These are phyloP conservation scores for Rhodosporidiobolus sp. DNA, from an alignment of 768 basidiomycete genomes.

Conservation along the genomic window DNA sequence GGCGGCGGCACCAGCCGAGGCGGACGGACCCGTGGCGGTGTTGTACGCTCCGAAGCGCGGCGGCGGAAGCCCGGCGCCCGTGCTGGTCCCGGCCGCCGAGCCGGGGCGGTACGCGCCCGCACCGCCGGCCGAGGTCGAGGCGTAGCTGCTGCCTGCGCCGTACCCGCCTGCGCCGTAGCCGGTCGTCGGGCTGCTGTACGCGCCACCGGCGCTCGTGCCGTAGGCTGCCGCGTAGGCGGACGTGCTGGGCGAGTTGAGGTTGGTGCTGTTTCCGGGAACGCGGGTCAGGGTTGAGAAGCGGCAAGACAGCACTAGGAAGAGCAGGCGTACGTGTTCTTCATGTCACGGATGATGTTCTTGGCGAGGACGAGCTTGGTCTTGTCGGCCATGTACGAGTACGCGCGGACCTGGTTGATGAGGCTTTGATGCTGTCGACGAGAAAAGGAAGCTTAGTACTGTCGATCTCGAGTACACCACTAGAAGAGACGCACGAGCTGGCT, in stretches of 20 bases:
- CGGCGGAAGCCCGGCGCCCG: background rate
- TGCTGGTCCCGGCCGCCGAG: background rate
- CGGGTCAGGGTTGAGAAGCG: background rate
- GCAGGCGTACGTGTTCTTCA: too few relatives aligned
- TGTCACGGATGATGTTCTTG: background rate
- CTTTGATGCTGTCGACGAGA: background rate
- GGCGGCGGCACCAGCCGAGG: background rate
- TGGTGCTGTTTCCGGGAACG: background rate
- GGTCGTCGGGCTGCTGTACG: background rate
- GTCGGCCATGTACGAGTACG: background rate
- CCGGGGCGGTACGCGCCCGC: background rate
- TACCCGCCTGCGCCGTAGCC: background rate
- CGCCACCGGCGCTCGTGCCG: background rate
- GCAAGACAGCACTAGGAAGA: too few relatives aligned
- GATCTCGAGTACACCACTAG: too few relatives aligned
- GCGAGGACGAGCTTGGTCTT: background rate
- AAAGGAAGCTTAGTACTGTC: too few relatives aligned
- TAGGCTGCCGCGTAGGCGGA: background rate
- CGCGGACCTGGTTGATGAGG: background rate
- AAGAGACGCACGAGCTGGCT: slow-evolving; percentile 15
- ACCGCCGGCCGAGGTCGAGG: background rate
- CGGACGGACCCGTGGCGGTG: background rate
- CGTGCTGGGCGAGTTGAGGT: too few relatives aligned
- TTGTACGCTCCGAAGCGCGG: slow-evolving; percentile 19
- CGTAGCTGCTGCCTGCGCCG: background rate